These are phyloP conservation scores for Arabidopsis thaliana DNA, from an alignment of 345 rosid species.

Conservation along the genomic window TAIR10.1 NC_003070.9:29903001-29903500, in stretches of 20 bases:
- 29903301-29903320: neutral
- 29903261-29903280: too few species aligned
- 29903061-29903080: conserved; percentile 91
- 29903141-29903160: too few species aligned
- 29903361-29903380: conserved; percentile 32
- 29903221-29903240: neutral
- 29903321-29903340: neutral
- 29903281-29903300: neutral
- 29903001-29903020: conserved; percentile 86
- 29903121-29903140: conserved; percentile 15
- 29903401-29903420: neutral
- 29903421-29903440: conserved; percentile 28
- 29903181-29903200: conserved; percentile 38
- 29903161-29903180: neutral
- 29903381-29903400: neutral
- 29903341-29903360: conserved; percentile 19
- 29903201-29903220: conserved; percentile 20
- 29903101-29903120: conserved; percentile 52
- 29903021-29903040: conserved; percentile 93
- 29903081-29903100: conserved; percentile 79
- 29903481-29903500: conserved; percentile 20
- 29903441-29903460: conserved; percentile 31
- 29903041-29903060: conserved; percentile 86
- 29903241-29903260: neutral
- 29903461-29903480: conserved; percentile 39